phyloP scores from a whole-genome alignment of 768 basidiomycete genomes.

The Termitomyces bulborhizus region DNA sequence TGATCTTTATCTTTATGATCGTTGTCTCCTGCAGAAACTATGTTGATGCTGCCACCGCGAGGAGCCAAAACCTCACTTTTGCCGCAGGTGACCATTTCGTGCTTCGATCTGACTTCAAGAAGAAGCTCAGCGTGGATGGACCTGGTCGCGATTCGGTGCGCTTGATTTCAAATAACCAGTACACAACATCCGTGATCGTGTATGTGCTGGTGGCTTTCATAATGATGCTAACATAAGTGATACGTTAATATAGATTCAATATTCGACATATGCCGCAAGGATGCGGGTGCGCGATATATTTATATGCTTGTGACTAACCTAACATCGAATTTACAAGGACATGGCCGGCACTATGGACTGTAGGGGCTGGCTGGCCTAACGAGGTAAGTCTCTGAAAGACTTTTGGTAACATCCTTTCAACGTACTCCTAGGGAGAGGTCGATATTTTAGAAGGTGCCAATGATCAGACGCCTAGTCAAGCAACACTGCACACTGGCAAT shows the following conservation, averaged over 20 bases:
- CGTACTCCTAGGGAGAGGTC: slow-evolving; percentile 38
- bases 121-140: slow-evolving; percentile 36
- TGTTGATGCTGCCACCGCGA: slow-evolving; percentile 42
- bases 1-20: background rate
- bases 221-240: background rate
- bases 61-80: slow-evolving; percentile 49
- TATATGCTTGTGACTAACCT: background rate
- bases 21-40: slow-evolving; percentile 28
- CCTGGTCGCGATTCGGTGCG: slow-evolving; percentile 57
- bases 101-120: slow-evolving; percentile 49
- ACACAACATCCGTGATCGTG: slow-evolving; percentile 49
- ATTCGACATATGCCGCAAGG: slow-evolving; percentile 57
- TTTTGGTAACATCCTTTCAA: background rate
- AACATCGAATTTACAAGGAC: slow-evolving; percentile 18
- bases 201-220: slow-evolving; percentile 15
- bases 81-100: slow-evolving; percentile 47
- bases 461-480: slow-evolving; percentile 30
- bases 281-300: slow-evolving; percentile 34
- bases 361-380: slow-evolving; percentile 42
- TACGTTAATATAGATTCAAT: slow-evolving; percentile 29
- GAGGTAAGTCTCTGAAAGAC: slow-evolving; percentile 17
- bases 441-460: slow-evolving; percentile 40
- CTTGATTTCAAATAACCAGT: slow-evolving; percentile 45
- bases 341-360: slow-evolving; percentile 60
- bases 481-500: slow-evolving; percentile 29